phyloP scores from a whole-genome alignment of 768 basidiomycete species.

The Boletus coccyginus region DNA sequence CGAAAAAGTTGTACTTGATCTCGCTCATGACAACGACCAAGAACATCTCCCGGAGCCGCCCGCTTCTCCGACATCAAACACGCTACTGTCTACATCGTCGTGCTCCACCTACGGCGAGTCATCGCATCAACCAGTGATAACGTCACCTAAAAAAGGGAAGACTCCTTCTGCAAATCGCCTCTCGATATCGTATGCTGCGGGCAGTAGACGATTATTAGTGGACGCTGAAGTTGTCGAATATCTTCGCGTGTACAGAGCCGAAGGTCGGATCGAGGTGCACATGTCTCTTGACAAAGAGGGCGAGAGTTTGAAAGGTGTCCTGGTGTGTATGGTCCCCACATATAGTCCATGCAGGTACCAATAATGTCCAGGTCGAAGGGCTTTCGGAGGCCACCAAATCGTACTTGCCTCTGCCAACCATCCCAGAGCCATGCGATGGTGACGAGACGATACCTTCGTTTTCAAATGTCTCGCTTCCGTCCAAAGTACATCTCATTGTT shows the following conservation, averaged over 20 bases:
- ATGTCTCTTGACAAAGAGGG: conserved; percentile 59
- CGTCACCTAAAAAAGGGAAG: conserved; percentile 35
- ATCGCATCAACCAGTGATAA: conserved; percentile 31
- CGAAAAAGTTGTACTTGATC: conserved; percentile 17
- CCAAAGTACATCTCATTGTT: conserved; percentile 61
- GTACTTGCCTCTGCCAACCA: conserved; percentile 57
- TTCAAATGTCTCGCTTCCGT: conserved; percentile 48
- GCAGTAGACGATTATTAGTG: conserved; percentile 80
- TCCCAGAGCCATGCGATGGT: conserved; percentile 38
- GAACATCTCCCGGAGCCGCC: conserved; percentile 61
- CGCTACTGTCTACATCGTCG: conserved; percentile 34
- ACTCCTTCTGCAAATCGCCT: conserved; percentile 77
- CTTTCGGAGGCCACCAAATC: conserved; percentile 70
- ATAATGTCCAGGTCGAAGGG: conserved; percentile 59
- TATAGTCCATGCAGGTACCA: conserved; percentile 2
- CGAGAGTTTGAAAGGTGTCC: conserved; percentile 65
- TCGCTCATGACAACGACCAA: conserved; percentile 22
- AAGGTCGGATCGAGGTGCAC: conserved; percentile 82
- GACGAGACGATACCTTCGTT: conserved; percentile 78
- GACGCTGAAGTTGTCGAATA: conserved; percentile 85
- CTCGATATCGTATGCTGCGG: conserved; percentile 94
- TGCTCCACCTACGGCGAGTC: conserved; percentile 46
- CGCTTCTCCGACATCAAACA: conserved; percentile 53
- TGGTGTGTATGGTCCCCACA: conserved; percentile 49
- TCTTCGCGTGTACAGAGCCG: conserved; percentile 75